Base-by-base conservation (phyloP, 1,139 yeast genomes). In the Taiozyma sp. region DNA sequence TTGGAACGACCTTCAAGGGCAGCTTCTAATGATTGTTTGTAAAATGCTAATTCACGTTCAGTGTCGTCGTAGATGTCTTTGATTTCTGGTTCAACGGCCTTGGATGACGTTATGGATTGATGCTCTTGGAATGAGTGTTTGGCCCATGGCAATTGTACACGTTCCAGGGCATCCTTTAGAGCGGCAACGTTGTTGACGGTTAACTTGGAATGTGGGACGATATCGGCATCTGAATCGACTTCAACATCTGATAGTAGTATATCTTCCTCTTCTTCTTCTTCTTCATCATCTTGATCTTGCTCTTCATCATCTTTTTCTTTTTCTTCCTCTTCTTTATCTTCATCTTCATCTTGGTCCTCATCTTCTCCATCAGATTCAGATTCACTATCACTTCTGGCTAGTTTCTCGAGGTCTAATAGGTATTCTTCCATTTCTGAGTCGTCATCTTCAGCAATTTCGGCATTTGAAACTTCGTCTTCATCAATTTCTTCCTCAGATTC, bases 31-130 rank as follows among this genome's bases (percentile, higher is more conserved):
- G 96, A 96, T 73, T 95, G 99, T 67, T 88, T 90, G 70, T 91
- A 93, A 63, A 89, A 88, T 9, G 86, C 86, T 49, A 85, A 67
- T 67, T 85, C 93, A 62, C 91, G 83, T 69, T 90, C 93, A 47
- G 97, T 87, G 64, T 95, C 99, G 66, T 95, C 98, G 63, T 90
- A 88, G 55, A 91, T 87, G 67, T 95, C 98, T 67, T 83, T 88
- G 64, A 91, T 85, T 50, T 76, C 80, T 11, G 75, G 64, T 65
- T 82, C 89, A 44, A 87, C 77, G 47, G 77, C 76, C 30, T 74
- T 79, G 14, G 75, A 74, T 48, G 91, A 76, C 19, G 83, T 77
- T 42, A 91, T 71, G 22, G 89, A 70, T 70, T 89, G 90, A 67
- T 89, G 96, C 71, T 93, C 97, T 55, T 78, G 80, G 70, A 93